phyloP scores from a whole-genome alignment of 1,284 basidiomycete species.

The Anthracocystis setariae region DNA sequence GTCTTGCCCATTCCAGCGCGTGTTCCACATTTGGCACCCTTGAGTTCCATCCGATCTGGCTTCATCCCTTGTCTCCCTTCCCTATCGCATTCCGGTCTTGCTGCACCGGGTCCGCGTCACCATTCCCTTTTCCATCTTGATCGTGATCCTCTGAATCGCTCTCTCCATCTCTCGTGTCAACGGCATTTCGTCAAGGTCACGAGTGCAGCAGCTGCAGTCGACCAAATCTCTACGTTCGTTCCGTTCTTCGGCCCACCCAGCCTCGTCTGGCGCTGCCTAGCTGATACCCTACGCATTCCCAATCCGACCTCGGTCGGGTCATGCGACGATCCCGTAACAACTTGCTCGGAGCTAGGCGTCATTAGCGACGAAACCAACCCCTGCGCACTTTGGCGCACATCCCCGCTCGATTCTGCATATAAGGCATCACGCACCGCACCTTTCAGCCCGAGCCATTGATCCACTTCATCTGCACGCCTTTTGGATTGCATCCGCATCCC shows the following conservation, averaged over 20 bases:
- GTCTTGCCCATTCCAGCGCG: constrained; percentile 11
- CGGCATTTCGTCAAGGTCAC: not conserved
- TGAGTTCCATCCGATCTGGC: not conserved
- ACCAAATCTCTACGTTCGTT: not conserved
- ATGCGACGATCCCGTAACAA: constrained; percentile 11
- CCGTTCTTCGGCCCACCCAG: not conserved
- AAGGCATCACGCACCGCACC: constrained; percentile 4
- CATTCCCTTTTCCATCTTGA: not conserved
- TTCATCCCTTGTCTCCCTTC: not conserved
- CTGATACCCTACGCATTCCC: constrained; percentile 18
- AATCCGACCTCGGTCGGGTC: constrained; percentile 22
- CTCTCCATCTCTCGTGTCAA: constrained; percentile 1
- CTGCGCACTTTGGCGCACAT: constrained; percentile 1
- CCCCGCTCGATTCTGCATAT: not conserved
- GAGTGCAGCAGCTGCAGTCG: not conserved
- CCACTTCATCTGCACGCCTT: not conserved
- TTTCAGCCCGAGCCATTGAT: no score
- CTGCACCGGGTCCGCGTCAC: constrained; percentile 16
- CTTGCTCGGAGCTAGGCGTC: not conserved
- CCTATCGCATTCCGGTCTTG: constrained; percentile 31
- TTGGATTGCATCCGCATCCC: not conserved
- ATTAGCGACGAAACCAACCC: constrained; percentile 19
- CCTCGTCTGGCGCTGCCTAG: not conserved
- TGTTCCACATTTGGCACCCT: constrained; percentile 1
- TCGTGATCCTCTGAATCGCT: no score